These are phyloP conservation scores for Epichloe gansuensis DNA, from an alignment of 2,329 filamentous ascomycete genomes.

Conservation along the genomic window DNA sequence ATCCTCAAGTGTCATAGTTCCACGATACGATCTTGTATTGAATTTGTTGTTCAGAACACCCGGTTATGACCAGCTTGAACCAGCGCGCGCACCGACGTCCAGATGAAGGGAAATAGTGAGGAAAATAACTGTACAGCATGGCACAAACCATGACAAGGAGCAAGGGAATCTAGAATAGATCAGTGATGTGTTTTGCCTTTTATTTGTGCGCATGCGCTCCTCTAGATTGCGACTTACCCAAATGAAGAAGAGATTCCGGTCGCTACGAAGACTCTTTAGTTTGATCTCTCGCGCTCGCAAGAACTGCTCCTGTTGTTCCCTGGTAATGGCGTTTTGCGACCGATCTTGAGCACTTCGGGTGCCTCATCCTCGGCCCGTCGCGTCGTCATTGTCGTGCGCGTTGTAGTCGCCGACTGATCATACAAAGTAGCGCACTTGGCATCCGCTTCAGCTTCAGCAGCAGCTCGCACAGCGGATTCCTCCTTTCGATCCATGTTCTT, in stretches of 20 bases:
- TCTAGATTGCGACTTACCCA: constrained; percentile 39
- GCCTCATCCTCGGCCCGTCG: constrained; percentile 29
- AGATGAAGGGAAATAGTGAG: constrained; percentile 28
- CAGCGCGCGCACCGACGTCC: constrained; percentile 21
- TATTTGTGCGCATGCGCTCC: not conserved
- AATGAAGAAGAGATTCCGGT: constrained; percentile 55
- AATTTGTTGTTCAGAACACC: constrained; percentile 14
- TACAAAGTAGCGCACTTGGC: constrained; percentile 42
- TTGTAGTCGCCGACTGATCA: constrained; percentile 26
- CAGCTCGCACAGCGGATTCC: constrained; percentile 43
- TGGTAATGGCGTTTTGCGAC: constrained; percentile 51
- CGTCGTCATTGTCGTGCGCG: constrained; percentile 19
- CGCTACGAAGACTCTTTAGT: constrained; percentile 49
- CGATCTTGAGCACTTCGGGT: constrained; percentile 41
- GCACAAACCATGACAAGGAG: constrained; percentile 35
- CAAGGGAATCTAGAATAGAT: constrained; percentile 31
- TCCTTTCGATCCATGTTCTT: constrained; percentile 43
- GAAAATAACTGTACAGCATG: constrained; percentile 39
- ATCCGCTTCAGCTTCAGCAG: constrained; percentile 46
- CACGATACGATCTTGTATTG: constrained; percentile 14
- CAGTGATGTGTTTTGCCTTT: not conserved
- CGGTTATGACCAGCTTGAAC: constrained; percentile 15
- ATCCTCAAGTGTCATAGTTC: constrained; percentile 13
- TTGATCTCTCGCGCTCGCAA: constrained; percentile 48
- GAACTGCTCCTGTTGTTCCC: constrained; percentile 53